Evolutionary conservation across 257 asterid species (phyloP).

Genomic region (Scutellaria baicalensis): DNA sequence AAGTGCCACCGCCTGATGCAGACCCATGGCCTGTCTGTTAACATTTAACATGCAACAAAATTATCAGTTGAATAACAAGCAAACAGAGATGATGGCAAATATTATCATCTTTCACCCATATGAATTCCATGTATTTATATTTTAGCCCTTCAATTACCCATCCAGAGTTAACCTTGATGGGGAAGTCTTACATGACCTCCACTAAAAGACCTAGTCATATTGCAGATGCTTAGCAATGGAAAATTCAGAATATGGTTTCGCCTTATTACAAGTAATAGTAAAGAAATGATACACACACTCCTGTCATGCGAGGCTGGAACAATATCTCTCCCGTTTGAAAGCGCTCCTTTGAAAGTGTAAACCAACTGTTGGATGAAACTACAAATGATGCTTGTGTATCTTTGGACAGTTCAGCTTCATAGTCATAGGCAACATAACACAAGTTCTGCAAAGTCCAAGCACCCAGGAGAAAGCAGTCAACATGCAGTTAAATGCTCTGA

Average conservation of each 20-base stretch:
- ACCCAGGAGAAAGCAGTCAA: slow-evolving; percentile 19
- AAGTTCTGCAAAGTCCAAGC: slow-evolving; percentile 58
- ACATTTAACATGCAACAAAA: slow-evolving; percentile 7
- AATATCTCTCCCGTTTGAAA: slow-evolving; percentile 93
- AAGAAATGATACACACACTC: slow-evolving; percentile 58
- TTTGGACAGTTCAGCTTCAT: slow-evolving; percentile 79
- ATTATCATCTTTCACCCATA: not conserved
- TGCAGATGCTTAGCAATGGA: not conserved
- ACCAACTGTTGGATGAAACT: slow-evolving; percentile 51
- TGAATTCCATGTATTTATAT: not conserved
- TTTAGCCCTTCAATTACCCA: slow-evolving; percentile 3
- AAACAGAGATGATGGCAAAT: not conserved
- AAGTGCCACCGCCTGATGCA: slow-evolving; percentile 80
- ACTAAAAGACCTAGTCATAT: not conserved
- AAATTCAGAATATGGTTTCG: slow-evolving; percentile 2
- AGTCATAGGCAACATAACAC: slow-evolving; percentile 88
- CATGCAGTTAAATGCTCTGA: slow-evolving; percentile 9
- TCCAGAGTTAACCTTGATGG: not conserved
- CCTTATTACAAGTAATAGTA: slow-evolving; percentile 14
- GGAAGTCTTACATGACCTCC: not conserved
- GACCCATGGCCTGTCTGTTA: slow-evolving; percentile 79
- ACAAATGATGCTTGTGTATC: slow-evolving; percentile 61
- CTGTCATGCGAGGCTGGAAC: slow-evolving; percentile 84
- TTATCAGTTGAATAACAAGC: not conserved
- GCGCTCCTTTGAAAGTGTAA: slow-evolving; percentile 83